A percentile compares a stretch with the other conserved stretches of the same genome.
Conservation (phyloP, 2,329 filamentous ascomycete species). For the Penicillium expansum region DNA sequence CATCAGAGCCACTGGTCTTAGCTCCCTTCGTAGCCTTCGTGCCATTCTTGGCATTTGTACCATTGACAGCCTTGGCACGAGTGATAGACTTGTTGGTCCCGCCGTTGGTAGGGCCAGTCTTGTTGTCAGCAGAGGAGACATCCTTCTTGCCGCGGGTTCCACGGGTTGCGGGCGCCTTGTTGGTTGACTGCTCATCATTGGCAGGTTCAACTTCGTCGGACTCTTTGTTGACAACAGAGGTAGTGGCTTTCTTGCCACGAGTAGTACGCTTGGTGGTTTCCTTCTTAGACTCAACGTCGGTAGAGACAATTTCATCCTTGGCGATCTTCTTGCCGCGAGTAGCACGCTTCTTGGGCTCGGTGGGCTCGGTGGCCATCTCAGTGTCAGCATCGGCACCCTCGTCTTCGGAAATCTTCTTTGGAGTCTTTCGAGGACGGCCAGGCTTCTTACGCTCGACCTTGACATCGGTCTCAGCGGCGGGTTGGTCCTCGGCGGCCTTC, state of each 20-base stretch:
- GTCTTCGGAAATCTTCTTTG: not conserved
- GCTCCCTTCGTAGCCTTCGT: not conserved
- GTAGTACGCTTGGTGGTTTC: not conserved
- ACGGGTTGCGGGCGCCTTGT: not conserved
- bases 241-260: not conserved
- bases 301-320: not conserved
- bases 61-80: not conserved
- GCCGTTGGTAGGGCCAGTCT: not conserved
- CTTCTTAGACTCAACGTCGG: not conserved
- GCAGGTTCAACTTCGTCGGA: not conserved
- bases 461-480: not conserved
- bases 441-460: not conserved
- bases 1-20: not conserved
- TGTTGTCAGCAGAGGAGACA: not conserved
- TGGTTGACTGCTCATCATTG: not conserved
- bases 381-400: not conserved
- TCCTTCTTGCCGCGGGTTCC: not conserved
- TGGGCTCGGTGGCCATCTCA: not conserved
- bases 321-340: not conserved
- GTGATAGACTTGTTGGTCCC: not conserved
- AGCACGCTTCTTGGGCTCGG: not conserved
- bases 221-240: not conserved
- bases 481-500: not conserved
- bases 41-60: not conserved
- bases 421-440: conserved; percentile 8